These are phyloP conservation scores for Tricholoma saponaceum DNA, from an alignment of 768 basidiomycete species.

Conservation along the genomic window DNA sequence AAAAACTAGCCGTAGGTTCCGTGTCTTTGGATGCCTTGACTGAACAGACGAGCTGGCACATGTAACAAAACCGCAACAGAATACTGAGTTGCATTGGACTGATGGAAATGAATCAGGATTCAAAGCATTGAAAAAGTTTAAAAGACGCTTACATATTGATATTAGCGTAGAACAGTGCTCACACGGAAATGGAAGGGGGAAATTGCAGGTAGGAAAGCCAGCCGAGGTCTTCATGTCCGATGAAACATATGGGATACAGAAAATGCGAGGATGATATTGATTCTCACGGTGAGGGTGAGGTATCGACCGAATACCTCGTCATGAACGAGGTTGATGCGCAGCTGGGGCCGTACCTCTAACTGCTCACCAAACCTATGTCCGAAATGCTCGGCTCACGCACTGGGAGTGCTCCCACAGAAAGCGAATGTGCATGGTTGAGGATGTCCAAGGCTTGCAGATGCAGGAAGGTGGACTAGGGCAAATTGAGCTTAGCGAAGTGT, in stretches of 20 bases:
- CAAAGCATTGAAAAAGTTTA: no score
- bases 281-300: not conserved
- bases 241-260: not conserved
- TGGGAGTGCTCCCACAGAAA: no score
- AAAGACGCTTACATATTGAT: no score
- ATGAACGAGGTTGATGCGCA: not conserved
- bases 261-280: not conserved
- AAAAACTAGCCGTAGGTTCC: no score
- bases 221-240: not conserved
- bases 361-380: not conserved
- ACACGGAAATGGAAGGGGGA: not conserved
- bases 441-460: not conserved
- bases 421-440: not conserved
- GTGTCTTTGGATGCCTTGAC: no score
- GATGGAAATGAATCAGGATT: no score
- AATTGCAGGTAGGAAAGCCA: not conserved
- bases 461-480: not conserved
- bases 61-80: no score
- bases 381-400: not conserved
- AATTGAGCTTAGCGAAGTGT: not conserved
- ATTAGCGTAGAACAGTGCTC: not conserved
- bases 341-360: not conserved
- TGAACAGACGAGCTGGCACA: no score
- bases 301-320: not conserved
- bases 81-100: no score